Conservation (phyloP, 73 alveolate genomes). For the Tetrahymena borealis region DNA sequence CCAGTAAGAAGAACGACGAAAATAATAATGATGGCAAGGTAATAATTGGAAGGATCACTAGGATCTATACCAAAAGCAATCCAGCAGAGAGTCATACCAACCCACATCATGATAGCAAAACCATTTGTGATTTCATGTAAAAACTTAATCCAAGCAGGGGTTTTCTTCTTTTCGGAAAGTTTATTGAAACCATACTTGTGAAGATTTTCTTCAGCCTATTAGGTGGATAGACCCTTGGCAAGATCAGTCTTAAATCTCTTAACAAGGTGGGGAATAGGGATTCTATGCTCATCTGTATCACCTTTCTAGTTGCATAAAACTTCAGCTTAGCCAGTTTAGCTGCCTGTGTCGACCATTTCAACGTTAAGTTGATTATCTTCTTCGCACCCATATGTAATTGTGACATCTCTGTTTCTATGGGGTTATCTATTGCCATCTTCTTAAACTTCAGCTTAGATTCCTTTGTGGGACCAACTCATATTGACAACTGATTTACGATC, state of each 20-base stretch:
- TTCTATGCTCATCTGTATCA: slow-evolving; percentile 45
- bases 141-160: slow-evolving; percentile 73
- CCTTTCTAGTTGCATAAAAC: slow-evolving; percentile 29
- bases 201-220: slow-evolving; percentile 37
- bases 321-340: not conserved
- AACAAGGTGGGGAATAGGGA: slow-evolving; percentile 8
- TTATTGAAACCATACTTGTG: slow-evolving; percentile 66
- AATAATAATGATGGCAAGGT: slow-evolving; percentile 53
- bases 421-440: too few relatives aligned
- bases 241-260: slow-evolving; percentile 25
- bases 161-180: slow-evolving; percentile 70
- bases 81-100: slow-evolving; percentile 70
- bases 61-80: slow-evolving; percentile 67
- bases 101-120: slow-evolving; percentile 78
- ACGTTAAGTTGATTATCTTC: not conserved
- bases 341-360: not conserved
- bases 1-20: slow-evolving; percentile 60
- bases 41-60: slow-evolving; percentile 52
- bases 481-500: too few relatives aligned
- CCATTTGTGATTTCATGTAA: slow-evolving; percentile 62
- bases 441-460: too few relatives aligned
- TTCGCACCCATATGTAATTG: too few relatives aligned
- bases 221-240: slow-evolving; percentile 23
- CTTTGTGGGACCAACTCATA: too few relatives aligned
- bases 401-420: too few relatives aligned